phyloP scores from a whole-genome alignment of 2,329 filamentous ascomycete species.

The Diaporthe vexans region DNA sequence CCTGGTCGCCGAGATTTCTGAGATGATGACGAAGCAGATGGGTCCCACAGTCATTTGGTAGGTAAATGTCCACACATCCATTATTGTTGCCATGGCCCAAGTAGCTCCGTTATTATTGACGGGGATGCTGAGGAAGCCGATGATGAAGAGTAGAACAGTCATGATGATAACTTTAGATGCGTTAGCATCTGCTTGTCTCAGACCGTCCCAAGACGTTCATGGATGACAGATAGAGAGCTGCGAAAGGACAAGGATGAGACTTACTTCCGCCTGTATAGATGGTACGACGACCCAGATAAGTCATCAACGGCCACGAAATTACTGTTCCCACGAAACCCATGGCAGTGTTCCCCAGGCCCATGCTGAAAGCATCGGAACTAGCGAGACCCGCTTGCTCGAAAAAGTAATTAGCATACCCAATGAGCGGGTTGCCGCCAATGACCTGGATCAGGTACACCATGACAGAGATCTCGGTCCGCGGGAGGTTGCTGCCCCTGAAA shows the following conservation, averaged over 20 bases:
- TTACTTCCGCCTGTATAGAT: slow-evolving; percentile 55
- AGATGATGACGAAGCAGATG: slow-evolving; percentile 58
- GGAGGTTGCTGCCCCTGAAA: slow-evolving; percentile 65
- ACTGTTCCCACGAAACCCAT: slow-evolving; percentile 66
- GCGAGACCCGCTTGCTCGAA: slow-evolving; percentile 62
- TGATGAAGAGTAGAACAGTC: slow-evolving; percentile 54
- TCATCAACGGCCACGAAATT: slow-evolving; percentile 65
- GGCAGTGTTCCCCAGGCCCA: slow-evolving; percentile 63
- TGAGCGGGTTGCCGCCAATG: slow-evolving; percentile 62
- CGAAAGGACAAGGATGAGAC: not conserved
- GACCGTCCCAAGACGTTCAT: too few relatives aligned
- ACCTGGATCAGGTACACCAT: slow-evolving; percentile 64
- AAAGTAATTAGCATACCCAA: slow-evolving; percentile 65
- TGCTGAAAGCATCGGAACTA: slow-evolving; percentile 57
- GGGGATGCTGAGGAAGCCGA: slow-evolving; percentile 21
- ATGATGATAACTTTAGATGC: slow-evolving; percentile 49
- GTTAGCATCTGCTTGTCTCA: not conserved
- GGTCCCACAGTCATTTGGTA: slow-evolving; percentile 64
- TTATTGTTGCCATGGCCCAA: slow-evolving; percentile 62
- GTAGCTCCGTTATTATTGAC: slow-evolving; percentile 44
- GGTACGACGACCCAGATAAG: slow-evolving; percentile 62
- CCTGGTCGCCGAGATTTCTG: slow-evolving; percentile 61
- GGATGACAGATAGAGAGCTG: not conserved
- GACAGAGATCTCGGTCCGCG: slow-evolving; percentile 67
- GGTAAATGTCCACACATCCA: slow-evolving; percentile 59